Conservation (phyloP, 176 grass and related monocot species). For the Canna indica region DNA sequence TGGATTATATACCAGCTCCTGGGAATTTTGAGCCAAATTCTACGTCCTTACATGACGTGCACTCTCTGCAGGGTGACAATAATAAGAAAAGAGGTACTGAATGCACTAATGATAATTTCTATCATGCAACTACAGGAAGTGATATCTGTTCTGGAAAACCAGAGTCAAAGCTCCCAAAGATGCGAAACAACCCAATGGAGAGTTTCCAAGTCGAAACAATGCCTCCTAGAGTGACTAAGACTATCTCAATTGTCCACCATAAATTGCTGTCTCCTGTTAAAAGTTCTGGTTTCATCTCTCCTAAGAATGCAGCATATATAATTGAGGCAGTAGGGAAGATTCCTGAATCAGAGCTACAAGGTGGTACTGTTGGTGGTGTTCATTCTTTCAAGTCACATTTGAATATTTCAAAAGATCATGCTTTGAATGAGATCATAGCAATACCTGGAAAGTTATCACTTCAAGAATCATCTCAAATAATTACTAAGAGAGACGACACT, state of each 20-base stretch:
- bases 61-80: slow-evolving; percentile 12
- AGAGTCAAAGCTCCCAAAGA: slow-evolving; percentile 49
- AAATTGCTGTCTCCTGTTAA: slow-evolving; percentile 63
- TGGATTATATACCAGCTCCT: slow-evolving; percentile 64
- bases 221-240: slow-evolving; percentile 44
- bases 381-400: slow-evolving; percentile 22
- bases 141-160: slow-evolving; percentile 7
- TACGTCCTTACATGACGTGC: slow-evolving; percentile 16
- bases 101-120: slow-evolving; percentile 21
- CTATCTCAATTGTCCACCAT: slow-evolving; percentile 40
- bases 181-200: slow-evolving; percentile 73
- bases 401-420: slow-evolving; percentile 30
- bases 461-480: slow-evolving; percentile 23
- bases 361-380: slow-evolving; percentile 15
- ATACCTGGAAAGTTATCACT: slow-evolving; percentile 32
- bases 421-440: slow-evolving; percentile 30
- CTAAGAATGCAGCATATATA: slow-evolving; percentile 66
- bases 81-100: slow-evolving; percentile 22
- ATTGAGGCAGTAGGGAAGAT: slow-evolving; percentile 72
- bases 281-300: slow-evolving; percentile 37
- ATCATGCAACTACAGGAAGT: slow-evolving; percentile 6
- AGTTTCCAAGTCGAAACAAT: slow-evolving; percentile 61
- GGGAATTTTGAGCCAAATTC: slow-evolving; percentile 41
- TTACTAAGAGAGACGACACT: slow-evolving; percentile 7
- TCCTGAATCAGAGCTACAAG: slow-evolving; percentile 47